Evolutionary conservation across 371 early-diverging fungal genomes (phyloP).

Genomic region (Zopfochytrium polystomum): DNA sequence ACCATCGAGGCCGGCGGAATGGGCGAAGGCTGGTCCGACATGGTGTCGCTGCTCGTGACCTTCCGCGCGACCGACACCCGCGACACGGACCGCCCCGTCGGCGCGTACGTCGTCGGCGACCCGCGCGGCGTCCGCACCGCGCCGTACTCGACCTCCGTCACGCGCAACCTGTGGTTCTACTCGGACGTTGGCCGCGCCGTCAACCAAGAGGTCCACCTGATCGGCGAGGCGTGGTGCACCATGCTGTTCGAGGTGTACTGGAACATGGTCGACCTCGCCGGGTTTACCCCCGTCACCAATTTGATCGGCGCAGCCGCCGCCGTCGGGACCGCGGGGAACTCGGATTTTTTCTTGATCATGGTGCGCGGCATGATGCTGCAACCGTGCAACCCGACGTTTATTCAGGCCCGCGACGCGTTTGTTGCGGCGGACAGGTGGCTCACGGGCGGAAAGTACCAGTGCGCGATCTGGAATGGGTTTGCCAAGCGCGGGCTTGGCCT

Average conservation of each 20-base stretch:
- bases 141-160: slow-evolving; percentile 42
- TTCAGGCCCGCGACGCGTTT: slow-evolving; percentile 37
- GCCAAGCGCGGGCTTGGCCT: slow-evolving; percentile 40
- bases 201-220: slow-evolving; percentile 34
- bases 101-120: slow-evolving; percentile 61
- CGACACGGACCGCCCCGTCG: slow-evolving; percentile 65
- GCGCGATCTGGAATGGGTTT: slow-evolving; percentile 35
- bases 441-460: slow-evolving; percentile 24
- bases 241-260: slow-evolving; percentile 83
- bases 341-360: slow-evolving; percentile 14
- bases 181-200: slow-evolving; percentile 7
- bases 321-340: slow-evolving; percentile 48
- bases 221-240: slow-evolving; percentile 45
- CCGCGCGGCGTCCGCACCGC: slow-evolving; percentile 76
- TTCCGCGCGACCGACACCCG: slow-evolving; percentile 56
- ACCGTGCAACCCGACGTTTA: too few relatives aligned
- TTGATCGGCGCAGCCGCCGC: slow-evolving; percentile 10
- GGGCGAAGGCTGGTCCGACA: slow-evolving; percentile 96
- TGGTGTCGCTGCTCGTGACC: slow-evolving; percentile 75
- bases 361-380: slow-evolving; percentile 37
- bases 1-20: slow-evolving; percentile 62
- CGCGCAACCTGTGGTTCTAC: slow-evolving; percentile 31
- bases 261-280: slow-evolving; percentile 68
- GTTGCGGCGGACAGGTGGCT: slow-evolving; percentile 26
- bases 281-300: slow-evolving; percentile 64